Base-by-base conservation (phyloP, 768 basidiomycete genomes). In the Leccinellum rugosiceps region DNA sequence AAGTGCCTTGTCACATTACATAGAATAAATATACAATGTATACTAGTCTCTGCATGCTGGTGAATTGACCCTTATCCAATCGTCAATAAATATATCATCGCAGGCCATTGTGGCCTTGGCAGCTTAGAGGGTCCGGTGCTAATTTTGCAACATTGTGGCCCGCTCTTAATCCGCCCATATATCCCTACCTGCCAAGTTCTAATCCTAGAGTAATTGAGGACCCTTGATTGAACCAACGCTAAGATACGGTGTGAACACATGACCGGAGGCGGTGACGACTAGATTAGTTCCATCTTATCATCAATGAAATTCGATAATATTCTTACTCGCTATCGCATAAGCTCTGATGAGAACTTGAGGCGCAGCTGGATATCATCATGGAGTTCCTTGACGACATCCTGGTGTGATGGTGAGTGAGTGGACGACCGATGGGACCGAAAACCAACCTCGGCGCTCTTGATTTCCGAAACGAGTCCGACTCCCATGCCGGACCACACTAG, bases 401-500 rank as follows among this genome's bases (percentile, higher is more conserved):
- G 63, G 44, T 35, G 50, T 43, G 41, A 55, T 38, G 59, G 55
- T 63, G 26, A 62, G 55, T 25, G 25, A 21, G 44, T 45, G 35
- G 4, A 32, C 13, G 45, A 38, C 25, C 53, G 41, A 51, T 57
- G 31, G 32, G 46, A 50, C 45, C 35, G 54, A 32, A 56, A 26
- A 64, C 75, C 51, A 31, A 80, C 79, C 68, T 69, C 69, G 14
- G 76, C 77, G 4, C 69, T 60, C 53, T 72, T 73, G 60, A 79
- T 74, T 49, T 75, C 71, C 21, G 76, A 74, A 72, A 88, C 80
- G 50, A 83, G 73, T 13, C 80, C 84, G 26, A 88, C 80, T 15
- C 86, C 83, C 41, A 81, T 77, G 44, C 88, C 89, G 14, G 86
- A 82, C 89, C 89, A 91, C 13, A 84, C 78, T 3, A 87, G 70